A percentile compares a stretch with the other conserved stretches of the same genome.
Evolutionary conservation across 176 grass and related monocot genomes (phyloP).

Genomic region (Musa troglodytarum): DNA sequence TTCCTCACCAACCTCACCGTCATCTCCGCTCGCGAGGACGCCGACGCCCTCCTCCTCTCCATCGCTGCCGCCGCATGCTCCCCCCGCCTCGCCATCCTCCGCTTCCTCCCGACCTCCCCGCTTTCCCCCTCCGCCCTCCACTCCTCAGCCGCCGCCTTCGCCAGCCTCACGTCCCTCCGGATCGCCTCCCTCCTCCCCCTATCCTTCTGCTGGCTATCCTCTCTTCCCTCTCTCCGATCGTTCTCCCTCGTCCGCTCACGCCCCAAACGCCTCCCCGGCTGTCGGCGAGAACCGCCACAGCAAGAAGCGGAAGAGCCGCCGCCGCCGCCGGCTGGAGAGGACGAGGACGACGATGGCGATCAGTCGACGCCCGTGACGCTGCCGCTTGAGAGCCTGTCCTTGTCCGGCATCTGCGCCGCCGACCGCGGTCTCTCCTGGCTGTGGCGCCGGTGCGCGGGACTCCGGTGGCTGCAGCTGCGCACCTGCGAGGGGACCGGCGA

Average conservation of each 20-base stretch:
- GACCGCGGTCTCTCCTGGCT: constrained; percentile 62
- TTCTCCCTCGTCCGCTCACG: constrained; percentile 56
- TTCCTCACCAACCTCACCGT: constrained; percentile 54
- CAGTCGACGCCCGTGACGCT: not conserved
- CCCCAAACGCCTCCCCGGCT: not conserved
- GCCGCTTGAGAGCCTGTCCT: constrained; percentile 56
- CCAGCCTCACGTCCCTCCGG: constrained; percentile 50
- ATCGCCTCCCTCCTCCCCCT: constrained; percentile 41
- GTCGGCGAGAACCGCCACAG: not conserved
- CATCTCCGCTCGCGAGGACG: constrained; percentile 3
- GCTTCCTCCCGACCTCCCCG: constrained; percentile 36
- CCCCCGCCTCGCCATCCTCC: constrained; percentile 30
- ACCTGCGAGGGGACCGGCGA: constrained; percentile 64
- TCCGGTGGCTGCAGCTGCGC: constrained; percentile 62
- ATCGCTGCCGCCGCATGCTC: constrained; percentile 37
- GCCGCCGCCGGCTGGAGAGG: not conserved
- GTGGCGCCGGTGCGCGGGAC: constrained; percentile 43
- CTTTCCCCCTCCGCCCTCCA: constrained; percentile 41
- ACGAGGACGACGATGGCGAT: constrained; percentile 4
- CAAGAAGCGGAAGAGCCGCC: too few relatives aligned
- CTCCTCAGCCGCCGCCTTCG: constrained; percentile 28
- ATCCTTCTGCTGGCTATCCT: constrained; percentile 43
- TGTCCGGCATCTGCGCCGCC: constrained; percentile 41
- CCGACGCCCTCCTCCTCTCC: constrained; percentile 33
- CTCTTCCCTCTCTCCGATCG: constrained; percentile 49